Conservation (phyloP, 176 grass and related monocot genomes). For the Eremochloa ophiuroides region DNA sequence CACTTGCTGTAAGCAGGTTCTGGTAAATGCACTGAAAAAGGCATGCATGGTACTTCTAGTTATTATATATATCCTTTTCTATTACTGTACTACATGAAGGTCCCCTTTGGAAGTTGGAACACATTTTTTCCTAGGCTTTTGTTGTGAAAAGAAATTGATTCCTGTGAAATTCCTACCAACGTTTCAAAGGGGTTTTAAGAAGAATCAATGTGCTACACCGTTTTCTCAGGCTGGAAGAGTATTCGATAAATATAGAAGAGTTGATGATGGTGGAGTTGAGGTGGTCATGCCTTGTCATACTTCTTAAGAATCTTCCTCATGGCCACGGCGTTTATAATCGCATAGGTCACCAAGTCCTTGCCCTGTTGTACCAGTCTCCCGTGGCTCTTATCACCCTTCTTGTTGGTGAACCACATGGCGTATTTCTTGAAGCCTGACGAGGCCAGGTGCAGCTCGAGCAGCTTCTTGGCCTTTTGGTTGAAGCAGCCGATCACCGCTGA, state of each 20-base stretch:
- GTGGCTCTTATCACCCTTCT: slow-evolving; percentile 43
- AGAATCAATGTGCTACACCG: not conserved
- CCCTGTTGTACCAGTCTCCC: slow-evolving; percentile 55
- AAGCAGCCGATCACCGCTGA: slow-evolving; percentile 78
- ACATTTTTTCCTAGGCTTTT: too few relatives aligned
- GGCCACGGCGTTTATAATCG: slow-evolving; percentile 86
- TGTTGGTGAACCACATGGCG: slow-evolving; percentile 41
- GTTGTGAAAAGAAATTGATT: too few relatives aligned
- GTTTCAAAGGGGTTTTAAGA: too few relatives aligned
- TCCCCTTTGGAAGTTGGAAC: too few relatives aligned
- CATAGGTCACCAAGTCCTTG: slow-evolving; percentile 83
- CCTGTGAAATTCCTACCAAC: too few relatives aligned
- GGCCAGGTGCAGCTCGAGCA: slow-evolving; percentile 68
- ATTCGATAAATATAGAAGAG: too few relatives aligned
- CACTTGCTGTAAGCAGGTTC: not conserved
- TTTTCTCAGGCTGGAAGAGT: not conserved
- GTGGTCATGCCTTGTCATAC: slow-evolving; percentile 71
- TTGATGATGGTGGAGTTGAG: not conserved
- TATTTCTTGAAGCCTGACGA: slow-evolving; percentile 78
- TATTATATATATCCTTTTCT: not conserved
- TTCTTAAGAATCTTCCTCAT: slow-evolving; percentile 96
- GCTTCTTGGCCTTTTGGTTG: slow-evolving; percentile 74
- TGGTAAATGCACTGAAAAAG: not conserved
- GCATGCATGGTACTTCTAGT: not conserved
- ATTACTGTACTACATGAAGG: too few relatives aligned